Base-by-base conservation (phyloP, 2,329 filamentous ascomycete species). In the Diplodia seriata region DNA sequence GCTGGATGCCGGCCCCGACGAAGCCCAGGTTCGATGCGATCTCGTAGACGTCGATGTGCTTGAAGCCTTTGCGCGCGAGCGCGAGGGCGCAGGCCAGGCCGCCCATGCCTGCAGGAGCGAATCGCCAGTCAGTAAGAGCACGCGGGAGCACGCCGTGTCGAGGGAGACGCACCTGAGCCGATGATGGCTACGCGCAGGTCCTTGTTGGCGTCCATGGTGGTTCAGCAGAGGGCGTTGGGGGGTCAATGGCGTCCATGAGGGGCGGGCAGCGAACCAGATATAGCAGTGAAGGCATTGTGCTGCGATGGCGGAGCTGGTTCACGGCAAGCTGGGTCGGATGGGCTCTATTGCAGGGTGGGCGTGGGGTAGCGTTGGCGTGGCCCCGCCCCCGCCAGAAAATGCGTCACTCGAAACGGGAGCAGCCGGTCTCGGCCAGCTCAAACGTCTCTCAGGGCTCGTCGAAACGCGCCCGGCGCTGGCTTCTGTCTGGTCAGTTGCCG, bases 1-100 rank as follows among this genome's bases (percentile, higher is more conserved):
- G 84, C 76, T 96, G 92, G 71, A 95, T 94, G 5, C 92, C 92
- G 1, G 92, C 92, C 29, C 92, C 92, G 0, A 94, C 91, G 73
- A 94, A 94, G 5, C 91, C 91, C 4, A 94, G 84, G 71, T 88
- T 86, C 4, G 89, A 86, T 0, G 91, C 91, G 43, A 85, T 86
- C 76, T 94, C 92, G 76, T 89, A 94, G 62, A 94, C 87, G 66
- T 90, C 83, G 73, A 94, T 89, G 68, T 90, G 82, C 71, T 83
- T 86, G 79, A 94, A 94, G 8, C 91, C 92, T 73, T 89, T 88
- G 79, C 90, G 90, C 50, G 91, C 91, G 43, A 94, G 85, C 14
- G 91, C 87, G 43, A 94, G 84, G 7, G 91, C 91, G 63, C 84
- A 85, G 68, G 90, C 87, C 33, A 94, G 82, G 33, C 92, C 92